Base-by-base conservation (phyloP, 2,329 filamentous ascomycete species). In the Trichoderma sp. region DNA sequence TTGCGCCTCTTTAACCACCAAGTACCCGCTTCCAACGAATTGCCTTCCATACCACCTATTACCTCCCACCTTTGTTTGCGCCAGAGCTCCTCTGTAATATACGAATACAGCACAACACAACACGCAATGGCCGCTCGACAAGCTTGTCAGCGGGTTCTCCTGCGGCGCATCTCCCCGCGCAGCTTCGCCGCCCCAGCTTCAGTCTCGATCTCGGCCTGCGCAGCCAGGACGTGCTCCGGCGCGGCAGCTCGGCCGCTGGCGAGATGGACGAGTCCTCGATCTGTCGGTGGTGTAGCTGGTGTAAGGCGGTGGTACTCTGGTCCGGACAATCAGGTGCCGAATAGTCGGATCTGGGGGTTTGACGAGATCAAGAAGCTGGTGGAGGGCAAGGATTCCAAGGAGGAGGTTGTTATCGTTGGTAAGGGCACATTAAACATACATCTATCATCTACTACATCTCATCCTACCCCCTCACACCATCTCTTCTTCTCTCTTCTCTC, bases 391-490 rank as follows among this genome's bases (percentile, higher is more conserved):
- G 60, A 71, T 6, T 21, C 60, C 16, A 71, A 78, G 60, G 33
- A 64, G 18, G 80, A 85, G 6, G 79, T 85, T 31, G 82, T 88
- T 63, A 83, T 91, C 64, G 84, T 91, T 75, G 88, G 88, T 87
- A 83, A 50, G 82, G n/a, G n/a, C 45, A 24, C 45, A 53, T 6
- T n/a, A n/a, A 11, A 41, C 41, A 50, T 50, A 3, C 41, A n/a
- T n/a, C 0, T 4, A 9, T 50, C 3, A 21, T 21, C 3, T 21
- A 41, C 3, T 21, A 41, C 5, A 41, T 41, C 16, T 8, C 41
- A 9, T 81, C 50, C 41, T 5, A 29, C 41, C 45, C 1, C 2
- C 6, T 38, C 14, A 16, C 35, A 38, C 35, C 18, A 50, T 29
- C 62, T 60, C 38, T 45, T 35, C n/a, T 60, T 33, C 41, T 35